Evolutionary conservation across 768 basidiomycete species (phyloP).

Genomic region (Pluteus cervinus): DNA sequence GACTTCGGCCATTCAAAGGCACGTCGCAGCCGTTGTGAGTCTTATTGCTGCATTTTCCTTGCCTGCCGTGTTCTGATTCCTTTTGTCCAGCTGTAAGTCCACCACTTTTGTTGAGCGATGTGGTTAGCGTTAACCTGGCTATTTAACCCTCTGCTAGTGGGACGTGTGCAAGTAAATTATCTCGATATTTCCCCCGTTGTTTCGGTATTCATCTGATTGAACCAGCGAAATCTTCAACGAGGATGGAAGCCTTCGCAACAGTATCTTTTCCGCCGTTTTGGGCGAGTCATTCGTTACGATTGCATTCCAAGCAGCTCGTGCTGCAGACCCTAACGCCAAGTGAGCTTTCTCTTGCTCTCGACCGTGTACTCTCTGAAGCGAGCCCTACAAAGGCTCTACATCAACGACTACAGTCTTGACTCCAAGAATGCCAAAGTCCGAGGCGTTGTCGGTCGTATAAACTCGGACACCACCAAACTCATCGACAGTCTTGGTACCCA

Average conservation of each 20-base stretch:
- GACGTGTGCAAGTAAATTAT: constrained; percentile 28
- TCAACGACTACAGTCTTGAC: constrained; percentile 45
- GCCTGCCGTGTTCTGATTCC: neutral
- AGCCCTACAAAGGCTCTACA: constrained; percentile 25
- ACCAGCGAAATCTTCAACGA: constrained; percentile 39
- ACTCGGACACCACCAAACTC: constrained; percentile 20
- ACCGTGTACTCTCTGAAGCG: neutral
- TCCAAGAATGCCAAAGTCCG: constrained; percentile 40
- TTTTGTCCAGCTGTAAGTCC: constrained; percentile 12
- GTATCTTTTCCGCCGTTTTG: constrained; percentile 36
- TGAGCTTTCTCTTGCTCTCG: constrained; percentile 6
- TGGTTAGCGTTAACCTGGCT: neutral
- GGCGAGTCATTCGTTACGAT: constrained; percentile 38
- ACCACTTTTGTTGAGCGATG: neutral
- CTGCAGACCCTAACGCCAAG: constrained; percentile 37
- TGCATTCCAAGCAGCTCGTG: constrained; percentile 39
- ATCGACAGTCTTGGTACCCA: constrained; percentile 51
- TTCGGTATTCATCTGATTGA: constrained; percentile 14
- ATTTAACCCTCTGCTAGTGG: constrained; percentile 20
- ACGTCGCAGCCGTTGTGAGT: constrained; percentile 33
- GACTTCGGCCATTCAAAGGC: constrained; percentile 31
- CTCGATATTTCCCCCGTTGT: neutral
- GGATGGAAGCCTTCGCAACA: constrained; percentile 31
- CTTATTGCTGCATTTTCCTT: constrained; percentile 15
- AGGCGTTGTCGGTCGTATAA: constrained; percentile 23